A percentile compares a stretch with the other conserved stretches of the same genome.
Conservation (phyloP, 192 early-diverging fungal genomes). For the Coemansia sp. region DNA sequence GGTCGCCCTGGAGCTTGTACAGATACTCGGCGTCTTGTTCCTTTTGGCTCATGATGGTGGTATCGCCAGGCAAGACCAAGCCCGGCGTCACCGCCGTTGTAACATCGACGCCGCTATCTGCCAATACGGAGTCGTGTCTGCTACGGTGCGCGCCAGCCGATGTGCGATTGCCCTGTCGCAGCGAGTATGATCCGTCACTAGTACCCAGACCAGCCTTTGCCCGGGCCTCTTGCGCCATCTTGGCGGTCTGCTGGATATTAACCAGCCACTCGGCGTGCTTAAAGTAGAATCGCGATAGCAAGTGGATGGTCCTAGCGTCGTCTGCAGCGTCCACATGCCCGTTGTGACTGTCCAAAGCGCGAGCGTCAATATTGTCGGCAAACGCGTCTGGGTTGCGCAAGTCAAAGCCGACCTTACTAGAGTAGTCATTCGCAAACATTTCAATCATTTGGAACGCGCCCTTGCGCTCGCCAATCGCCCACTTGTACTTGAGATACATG, state of each 20-base stretch:
- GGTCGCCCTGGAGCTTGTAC: slow-evolving; percentile 23
- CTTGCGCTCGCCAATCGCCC: slow-evolving; percentile 25
- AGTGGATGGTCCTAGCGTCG: slow-evolving; percentile 37
- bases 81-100: no score
- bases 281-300: slow-evolving; percentile 80
- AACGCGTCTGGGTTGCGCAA: slow-evolving; percentile 22
- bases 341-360: not conserved
- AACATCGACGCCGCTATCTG: not conserved
- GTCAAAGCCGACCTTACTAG: slow-evolving; percentile 36
- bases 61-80: slow-evolving; percentile 1
- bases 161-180: not conserved
- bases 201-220: slow-evolving; percentile 12
- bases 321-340: slow-evolving; percentile 10
- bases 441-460: slow-evolving; percentile 72
- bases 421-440: slow-evolving; percentile 74
- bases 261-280: slow-evolving; percentile 93
- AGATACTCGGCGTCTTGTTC: slow-evolving; percentile 21
- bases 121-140: not conserved
- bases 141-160: not conserved
- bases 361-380: slow-evolving; percentile 29
- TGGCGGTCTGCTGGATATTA: slow-evolving; percentile 20
- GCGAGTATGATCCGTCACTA: slow-evolving; percentile 3
- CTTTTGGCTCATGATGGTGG: not conserved
- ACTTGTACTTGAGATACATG: slow-evolving; percentile 78
- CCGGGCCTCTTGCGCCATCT: slow-evolving; percentile 16